Percentiles rank a stretch among this genome's conserved stretches.
Conservation (phyloP, 805 yeast genomes). For the Barnettozyma pratensis region DNA sequence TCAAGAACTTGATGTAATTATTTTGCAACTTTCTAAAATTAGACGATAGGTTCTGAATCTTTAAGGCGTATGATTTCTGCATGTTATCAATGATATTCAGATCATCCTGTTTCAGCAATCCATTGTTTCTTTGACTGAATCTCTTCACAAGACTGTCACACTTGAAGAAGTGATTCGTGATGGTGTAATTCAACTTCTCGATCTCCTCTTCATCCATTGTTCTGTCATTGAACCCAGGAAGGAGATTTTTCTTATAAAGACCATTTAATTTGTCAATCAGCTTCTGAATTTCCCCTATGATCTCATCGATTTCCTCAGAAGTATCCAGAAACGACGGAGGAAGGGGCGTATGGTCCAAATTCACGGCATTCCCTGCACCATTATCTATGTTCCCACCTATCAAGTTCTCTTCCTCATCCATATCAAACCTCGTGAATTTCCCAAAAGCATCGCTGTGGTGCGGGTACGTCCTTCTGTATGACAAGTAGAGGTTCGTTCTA, state of each 20-base stretch:
- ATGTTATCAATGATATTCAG: slow-evolving; percentile 68
- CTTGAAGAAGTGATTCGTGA: slow-evolving; percentile 72
- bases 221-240: slow-evolving; percentile 86
- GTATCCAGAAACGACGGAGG: slow-evolving; percentile 80
- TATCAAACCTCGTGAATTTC: slow-evolving; percentile 17
- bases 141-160: slow-evolving; percentile 74
- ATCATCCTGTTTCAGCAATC: slow-evolving; percentile 37
- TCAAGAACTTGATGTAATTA: slow-evolving; percentile 76
- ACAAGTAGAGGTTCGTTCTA: slow-evolving; percentile 84
- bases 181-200: slow-evolving; percentile 67
- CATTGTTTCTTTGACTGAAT: slow-evolving; percentile 41
- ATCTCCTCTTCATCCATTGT: slow-evolving; percentile 69
- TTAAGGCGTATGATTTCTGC: slow-evolving; percentile 78
- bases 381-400: slow-evolving; percentile 15
- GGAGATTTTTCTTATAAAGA: slow-evolving; percentile 72
- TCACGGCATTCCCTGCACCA: slow-evolving; percentile 22
- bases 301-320: slow-evolving; percentile 63
- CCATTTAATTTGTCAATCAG: slow-evolving; percentile 58
- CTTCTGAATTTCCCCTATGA: slow-evolving; percentile 45
- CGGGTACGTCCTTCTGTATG: slow-evolving; percentile 86
- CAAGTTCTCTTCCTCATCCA: slow-evolving; percentile 29
- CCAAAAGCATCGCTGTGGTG: slow-evolving; percentile 38
- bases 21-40: slow-evolving; percentile 84
- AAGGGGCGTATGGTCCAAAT: slow-evolving; percentile 56
- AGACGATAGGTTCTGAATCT: slow-evolving; percentile 74